phyloP scores from a whole-genome alignment of 306 rosid species.

The Malus orientalis region DNA sequence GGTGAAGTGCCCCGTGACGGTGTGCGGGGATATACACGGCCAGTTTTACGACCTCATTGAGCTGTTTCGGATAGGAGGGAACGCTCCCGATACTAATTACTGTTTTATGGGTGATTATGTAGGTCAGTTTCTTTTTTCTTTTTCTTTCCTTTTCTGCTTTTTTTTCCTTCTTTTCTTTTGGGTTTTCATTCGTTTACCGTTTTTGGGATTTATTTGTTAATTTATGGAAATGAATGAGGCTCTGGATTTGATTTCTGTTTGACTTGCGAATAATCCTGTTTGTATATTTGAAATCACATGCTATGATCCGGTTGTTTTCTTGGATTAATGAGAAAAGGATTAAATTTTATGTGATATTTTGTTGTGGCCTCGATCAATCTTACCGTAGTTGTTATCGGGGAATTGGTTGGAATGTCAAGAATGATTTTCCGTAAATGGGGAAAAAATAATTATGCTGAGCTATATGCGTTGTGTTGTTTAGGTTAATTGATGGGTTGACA shows the following conservation, averaged over 20 bases:
- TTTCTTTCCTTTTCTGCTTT: neutral
- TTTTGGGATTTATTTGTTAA: neutral
- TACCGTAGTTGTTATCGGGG: neutral
- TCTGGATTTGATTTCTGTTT: neutral
- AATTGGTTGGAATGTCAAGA: neutral
- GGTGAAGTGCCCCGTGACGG: conserved; percentile 96
- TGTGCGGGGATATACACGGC: conserved; percentile 93
- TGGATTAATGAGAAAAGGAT: neutral
- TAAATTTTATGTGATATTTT: neutral
- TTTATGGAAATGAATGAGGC: neutral
- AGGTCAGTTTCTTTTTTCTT: conserved; percentile 40
- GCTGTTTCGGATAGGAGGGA: conserved; percentile 93
- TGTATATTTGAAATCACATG: neutral
- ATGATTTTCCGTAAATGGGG: neutral
- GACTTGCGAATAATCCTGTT: neutral
- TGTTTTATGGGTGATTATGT: conserved; percentile 98
- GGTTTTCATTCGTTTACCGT: neutral
- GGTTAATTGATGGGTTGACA: neutral
- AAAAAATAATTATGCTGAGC: neutral
- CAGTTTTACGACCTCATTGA: conserved; percentile 98
- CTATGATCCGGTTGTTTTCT: neutral
- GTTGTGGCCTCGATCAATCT: neutral
- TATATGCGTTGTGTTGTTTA: neutral
- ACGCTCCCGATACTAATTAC: conserved; percentile 88
- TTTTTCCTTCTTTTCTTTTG: neutral